Conservation (phyloP, 31 red algal genomes). For the Porphyra umbilicalis region DNA sequence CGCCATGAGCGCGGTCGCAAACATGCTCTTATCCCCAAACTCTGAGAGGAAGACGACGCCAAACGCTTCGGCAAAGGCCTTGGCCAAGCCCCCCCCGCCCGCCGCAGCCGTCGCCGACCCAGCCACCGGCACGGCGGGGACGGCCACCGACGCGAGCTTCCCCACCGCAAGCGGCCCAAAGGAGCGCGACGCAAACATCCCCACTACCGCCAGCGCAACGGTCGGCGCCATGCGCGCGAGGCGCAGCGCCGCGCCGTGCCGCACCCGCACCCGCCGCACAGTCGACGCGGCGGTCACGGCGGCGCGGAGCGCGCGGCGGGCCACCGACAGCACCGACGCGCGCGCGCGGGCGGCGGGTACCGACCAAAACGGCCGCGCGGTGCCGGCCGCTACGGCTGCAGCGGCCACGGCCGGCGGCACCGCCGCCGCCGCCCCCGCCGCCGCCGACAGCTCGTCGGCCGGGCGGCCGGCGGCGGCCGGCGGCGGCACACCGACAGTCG, state of each 20-base stretch:
- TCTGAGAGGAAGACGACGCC: slow-evolving; percentile 86
- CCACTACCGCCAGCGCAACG: slow-evolving; percentile 8
- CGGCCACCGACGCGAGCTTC: slow-evolving; percentile 8
- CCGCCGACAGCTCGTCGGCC: no score
- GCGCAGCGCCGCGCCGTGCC: slow-evolving; percentile 12
- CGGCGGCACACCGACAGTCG: background rate
- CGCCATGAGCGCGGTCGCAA: slow-evolving; percentile 90
- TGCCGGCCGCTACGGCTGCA: no score
- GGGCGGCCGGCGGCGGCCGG: background rate
- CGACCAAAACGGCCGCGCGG: background rate
- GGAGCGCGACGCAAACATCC: slow-evolving; percentile 8
- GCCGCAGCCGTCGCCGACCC: background rate
- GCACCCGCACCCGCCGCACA: background rate
- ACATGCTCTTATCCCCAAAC: slow-evolving; percentile 98
- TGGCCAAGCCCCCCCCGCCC: slow-evolving; percentile 7
- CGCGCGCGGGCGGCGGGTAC: background rate
- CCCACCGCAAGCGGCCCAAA: slow-evolving; percentile 3
- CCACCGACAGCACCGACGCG: background rate
- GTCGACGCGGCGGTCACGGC: background rate
- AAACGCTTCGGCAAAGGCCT: slow-evolving; percentile 77
- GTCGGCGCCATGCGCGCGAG: slow-evolving; percentile 23
- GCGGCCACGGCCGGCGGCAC: background rate
- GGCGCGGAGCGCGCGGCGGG: background rate
- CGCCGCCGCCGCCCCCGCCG: background rate
- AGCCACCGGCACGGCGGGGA: background rate